Percentiles rank a stretch among this genome's conserved stretches.
phyloP scores from a whole-genome alignment of 2,329 filamentous ascomycete genomes.

The Aspergillus pseudotamarii region DNA sequence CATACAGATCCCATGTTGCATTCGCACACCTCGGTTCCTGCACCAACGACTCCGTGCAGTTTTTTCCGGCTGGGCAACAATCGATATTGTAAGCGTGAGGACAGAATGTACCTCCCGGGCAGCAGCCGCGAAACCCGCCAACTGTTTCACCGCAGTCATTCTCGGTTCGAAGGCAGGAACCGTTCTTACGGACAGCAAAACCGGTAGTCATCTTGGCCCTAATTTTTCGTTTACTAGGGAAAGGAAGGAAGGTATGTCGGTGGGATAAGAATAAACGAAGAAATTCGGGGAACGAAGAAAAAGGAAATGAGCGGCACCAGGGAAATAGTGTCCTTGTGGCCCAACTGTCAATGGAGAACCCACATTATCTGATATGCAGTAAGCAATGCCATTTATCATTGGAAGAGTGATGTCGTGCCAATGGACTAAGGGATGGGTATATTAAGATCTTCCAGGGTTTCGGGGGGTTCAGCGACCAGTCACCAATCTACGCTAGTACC shows the following conservation, averaged over 20 bases:
- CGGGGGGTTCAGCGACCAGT: background rate
- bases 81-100: conserved; percentile 11
- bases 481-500: background rate
- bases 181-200: conserved; percentile 8
- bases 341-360: background rate
- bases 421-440: background rate
- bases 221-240: too few relatives aligned
- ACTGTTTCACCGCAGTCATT: conserved; percentile 5
- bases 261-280: background rate
- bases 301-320: background rate
- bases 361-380: background rate
- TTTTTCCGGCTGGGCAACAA: background rate
- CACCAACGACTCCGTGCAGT: conserved; percentile 5
- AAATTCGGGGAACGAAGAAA: background rate
- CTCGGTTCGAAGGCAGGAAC: conserved; percentile 6
- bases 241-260: background rate
- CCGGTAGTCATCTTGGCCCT: background rate
- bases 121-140: conserved; percentile 6
- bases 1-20: conserved; percentile 10
- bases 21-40: conserved; percentile 7
- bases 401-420: background rate
- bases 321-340: background rate
- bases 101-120: conserved; percentile 7
- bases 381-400: background rate
- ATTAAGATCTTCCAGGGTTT: background rate